Conservation (phyloP, 495 filamentous ascomycete genomes). For the Penicillium cataractarum region DNA sequence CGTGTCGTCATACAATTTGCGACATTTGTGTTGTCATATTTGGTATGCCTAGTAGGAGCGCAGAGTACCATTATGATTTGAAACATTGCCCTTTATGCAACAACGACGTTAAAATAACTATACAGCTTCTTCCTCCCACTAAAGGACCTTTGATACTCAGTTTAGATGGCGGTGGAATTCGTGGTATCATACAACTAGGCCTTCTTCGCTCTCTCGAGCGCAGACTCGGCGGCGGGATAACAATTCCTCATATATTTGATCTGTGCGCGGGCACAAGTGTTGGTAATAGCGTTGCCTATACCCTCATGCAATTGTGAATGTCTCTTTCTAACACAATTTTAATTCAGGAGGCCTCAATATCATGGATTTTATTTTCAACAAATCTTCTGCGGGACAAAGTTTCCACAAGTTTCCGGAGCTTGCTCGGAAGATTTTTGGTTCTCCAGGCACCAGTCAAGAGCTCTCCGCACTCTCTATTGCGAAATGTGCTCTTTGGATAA, state of each 20-base stretch:
- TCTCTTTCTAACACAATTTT: neutral
- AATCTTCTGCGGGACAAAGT: constrained; percentile 10
- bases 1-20: constrained; percentile 37
- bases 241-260: constrained; percentile 51
- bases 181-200: constrained; percentile 52
- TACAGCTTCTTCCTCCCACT: constrained; percentile 36
- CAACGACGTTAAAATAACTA: constrained; percentile 38
- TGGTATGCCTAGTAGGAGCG: constrained; percentile 1
- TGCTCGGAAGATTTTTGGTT: constrained; percentile 13
- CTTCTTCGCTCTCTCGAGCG: constrained; percentile 48
- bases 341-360: constrained; percentile 2
- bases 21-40: constrained; percentile 32
- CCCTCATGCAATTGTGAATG: neutral
- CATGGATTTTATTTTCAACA: constrained; percentile 13
- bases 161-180: constrained; percentile 60
- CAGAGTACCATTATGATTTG: constrained; percentile 23
- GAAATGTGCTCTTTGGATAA: constrained; percentile 4
- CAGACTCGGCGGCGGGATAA: constrained; percentile 36
- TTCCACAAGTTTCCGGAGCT: constrained; percentile 20
- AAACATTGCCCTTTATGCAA: constrained; percentile 18
- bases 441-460: neutral
- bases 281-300: constrained; percentile 35
- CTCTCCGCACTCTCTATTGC: neutral
- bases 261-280: constrained; percentile 54
- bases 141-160: constrained; percentile 56